Base-by-base conservation (phyloP, 352 stramenopile genomes). In the Phytophthora foliorum region DNA sequence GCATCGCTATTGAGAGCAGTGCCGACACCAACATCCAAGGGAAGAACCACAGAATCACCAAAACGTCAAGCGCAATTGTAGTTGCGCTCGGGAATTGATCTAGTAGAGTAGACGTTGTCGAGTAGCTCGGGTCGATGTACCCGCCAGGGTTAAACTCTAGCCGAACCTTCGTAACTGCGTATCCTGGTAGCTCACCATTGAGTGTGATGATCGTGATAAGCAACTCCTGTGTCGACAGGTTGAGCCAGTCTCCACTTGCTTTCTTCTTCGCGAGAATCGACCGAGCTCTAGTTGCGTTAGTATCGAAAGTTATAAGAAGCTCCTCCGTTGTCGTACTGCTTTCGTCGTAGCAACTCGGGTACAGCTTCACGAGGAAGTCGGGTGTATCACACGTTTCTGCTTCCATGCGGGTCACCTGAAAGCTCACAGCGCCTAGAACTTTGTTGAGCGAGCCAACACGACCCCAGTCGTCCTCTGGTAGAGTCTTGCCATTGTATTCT, bases 401-500 rank as follows among this genome's bases (percentile, higher is more conserved):
- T 5, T 29, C 8, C 21, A 70, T 77, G 10, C 16, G 21, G 2
- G 54, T 65, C 2, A 74, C 63, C 13, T 71, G 9, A 27, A 88
- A 77, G 13, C 63, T 63, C 3, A 86, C 72, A 34, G 58, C 74
- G 7, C 75, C 77, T 1, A 88, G 51, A 21, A 84, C 66, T 29
- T 74, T 75, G 52, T 88, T 82, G 27, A 81, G 65, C 3, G 25
- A 59, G 6, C 61, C 71, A 13, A 86, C 57, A 9, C 63, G 66
- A 0, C 64, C 74, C 53, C 63, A 77, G 27, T 75, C 51, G 34
- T 81, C 53, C 39, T 67, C 57, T 42, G 57, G 51, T 1, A 88
- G 39, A 11, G 27, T 21, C 4, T 82, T 45, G 3, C 61, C 69
- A 32, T 83, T 83, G 75, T 84, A 81, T 57, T 79, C 69, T 21